Percentiles rank a stretch among this genome's conserved stretches.
Conservation (phyloP, 805 yeast species). For the Torulaspora maleeae region DNA sequence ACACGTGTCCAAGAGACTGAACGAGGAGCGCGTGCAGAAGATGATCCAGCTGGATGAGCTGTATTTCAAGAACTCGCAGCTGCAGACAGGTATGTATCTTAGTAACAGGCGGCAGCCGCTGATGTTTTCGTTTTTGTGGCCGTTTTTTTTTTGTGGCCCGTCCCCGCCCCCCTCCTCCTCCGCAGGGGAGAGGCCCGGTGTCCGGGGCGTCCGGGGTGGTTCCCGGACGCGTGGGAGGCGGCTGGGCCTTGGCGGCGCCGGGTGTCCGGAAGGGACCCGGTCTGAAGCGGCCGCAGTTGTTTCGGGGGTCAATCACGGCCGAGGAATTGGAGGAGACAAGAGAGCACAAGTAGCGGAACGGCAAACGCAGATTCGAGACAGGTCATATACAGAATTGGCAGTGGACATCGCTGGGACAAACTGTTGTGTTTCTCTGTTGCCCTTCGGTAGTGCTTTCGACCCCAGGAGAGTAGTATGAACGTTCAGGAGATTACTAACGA, state of each 20-base stretch:
- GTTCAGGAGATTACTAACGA: slow-evolving; percentile 23
- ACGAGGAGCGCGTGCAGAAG: slow-evolving; percentile 8
- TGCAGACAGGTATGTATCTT: neutral
- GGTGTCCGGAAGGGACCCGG: slow-evolving; percentile 1
- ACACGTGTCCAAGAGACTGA: slow-evolving; percentile 7
- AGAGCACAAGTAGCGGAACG: too few relatives aligned
- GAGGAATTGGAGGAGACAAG: too few relatives aligned
- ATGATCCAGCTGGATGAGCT: slow-evolving; percentile 18
- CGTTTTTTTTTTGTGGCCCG: too few relatives aligned
- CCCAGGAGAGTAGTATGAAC: slow-evolving; percentile 13
- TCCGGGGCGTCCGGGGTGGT: neutral
- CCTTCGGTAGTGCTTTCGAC: neutral
- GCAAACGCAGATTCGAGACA: too few relatives aligned
- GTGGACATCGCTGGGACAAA: neutral
- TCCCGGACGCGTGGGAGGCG: neutral
- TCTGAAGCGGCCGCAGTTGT: neutral
- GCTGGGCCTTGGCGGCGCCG: neutral
- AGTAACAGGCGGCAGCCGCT: neutral
- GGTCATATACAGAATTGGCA: too few relatives aligned
- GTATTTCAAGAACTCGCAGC: slow-evolving; percentile 1
- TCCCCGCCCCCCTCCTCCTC: too few relatives aligned
- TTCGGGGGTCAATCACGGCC: neutral
- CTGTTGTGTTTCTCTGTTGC: slow-evolving; percentile 1
- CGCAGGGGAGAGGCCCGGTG: too few relatives aligned
- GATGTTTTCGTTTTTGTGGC: neutral